Conservation (phyloP, 202 grass and related monocot genomes). For the Bolboschoenoplectus hybrid region DNA sequence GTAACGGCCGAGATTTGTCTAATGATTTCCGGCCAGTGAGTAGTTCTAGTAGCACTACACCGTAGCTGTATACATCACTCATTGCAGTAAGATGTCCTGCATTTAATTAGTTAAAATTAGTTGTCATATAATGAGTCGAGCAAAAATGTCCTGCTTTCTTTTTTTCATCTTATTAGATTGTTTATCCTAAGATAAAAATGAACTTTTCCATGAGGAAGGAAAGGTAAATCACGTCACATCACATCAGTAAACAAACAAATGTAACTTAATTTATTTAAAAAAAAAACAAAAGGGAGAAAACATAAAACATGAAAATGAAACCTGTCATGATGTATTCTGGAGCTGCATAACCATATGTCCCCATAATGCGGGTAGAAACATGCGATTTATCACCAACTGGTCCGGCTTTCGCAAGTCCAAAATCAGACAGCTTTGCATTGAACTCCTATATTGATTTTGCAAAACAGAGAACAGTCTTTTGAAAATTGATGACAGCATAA, state of each 20-base stretch:
- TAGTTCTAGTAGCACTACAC: slow-evolving; percentile 84
- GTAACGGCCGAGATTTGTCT: slow-evolving; percentile 67
- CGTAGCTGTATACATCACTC: slow-evolving; percentile 96
- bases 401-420: slow-evolving; percentile 92
- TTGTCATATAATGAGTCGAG: neutral
- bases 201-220: too few relatives aligned
- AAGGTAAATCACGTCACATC: neutral
- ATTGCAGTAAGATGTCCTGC: slow-evolving; percentile 84
- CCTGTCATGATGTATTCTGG: slow-evolving; percentile 98
- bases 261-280: neutral
- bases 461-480: slow-evolving; percentile 26
- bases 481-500: neutral
- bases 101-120: neutral
- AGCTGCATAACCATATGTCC: slow-evolving; percentile 89
- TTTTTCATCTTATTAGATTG: neutral
- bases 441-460: slow-evolving; percentile 55
- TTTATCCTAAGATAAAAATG: neutral
- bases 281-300: neutral
- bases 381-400: slow-evolving; percentile 88
- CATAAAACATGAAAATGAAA: slow-evolving; percentile 32
- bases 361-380: slow-evolving; percentile 95
- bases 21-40: slow-evolving; percentile 70
- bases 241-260: neutral
- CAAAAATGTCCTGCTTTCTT: neutral
- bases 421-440: slow-evolving; percentile 90